phyloP scores from a whole-genome alignment of 2,329 filamentous ascomycete genomes.

The Botrytis fabae region DNA sequence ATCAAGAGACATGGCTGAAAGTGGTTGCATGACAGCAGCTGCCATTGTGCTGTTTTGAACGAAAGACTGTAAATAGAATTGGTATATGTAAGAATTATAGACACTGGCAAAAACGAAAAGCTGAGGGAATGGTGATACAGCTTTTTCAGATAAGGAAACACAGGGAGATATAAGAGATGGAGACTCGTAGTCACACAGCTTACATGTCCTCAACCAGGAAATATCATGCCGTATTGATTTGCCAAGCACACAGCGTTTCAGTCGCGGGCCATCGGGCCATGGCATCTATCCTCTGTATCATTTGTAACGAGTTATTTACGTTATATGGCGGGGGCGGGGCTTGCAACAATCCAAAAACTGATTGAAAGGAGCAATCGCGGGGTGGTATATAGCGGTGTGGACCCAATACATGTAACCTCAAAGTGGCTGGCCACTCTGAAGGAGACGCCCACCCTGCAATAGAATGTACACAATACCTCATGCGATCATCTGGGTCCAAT shows the following conservation, averaged over 20 bases:
- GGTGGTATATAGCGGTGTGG: conserved; percentile 22
- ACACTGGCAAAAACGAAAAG: background rate
- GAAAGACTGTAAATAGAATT: background rate
- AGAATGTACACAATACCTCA: conserved; percentile 8
- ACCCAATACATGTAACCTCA: conserved; percentile 3
- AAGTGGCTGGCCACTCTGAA: background rate
- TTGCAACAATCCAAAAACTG: background rate
- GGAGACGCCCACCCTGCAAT: background rate
- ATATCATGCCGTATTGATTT: background rate
- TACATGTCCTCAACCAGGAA: background rate
- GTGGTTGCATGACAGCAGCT: conserved; percentile 37
- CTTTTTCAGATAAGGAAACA: background rate
- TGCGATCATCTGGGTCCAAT: conserved; percentile 16
- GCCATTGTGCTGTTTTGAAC: conserved; percentile 33
- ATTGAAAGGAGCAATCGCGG: background rate
- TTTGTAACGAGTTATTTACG: background rate
- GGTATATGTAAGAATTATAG: background rate
- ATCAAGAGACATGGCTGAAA: conserved; percentile 36
- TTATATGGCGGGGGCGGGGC: conserved; percentile 14
- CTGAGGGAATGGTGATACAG: background rate
- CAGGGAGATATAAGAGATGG: background rate
- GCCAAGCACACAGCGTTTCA: conserved; percentile 2
- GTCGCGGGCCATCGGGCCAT: background rate
- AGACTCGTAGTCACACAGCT: background rate
- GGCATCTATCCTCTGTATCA: conserved; percentile 4